phyloP scores from a whole-genome alignment of 495 filamentous ascomycete genomes.

The Xylaria venustula region DNA sequence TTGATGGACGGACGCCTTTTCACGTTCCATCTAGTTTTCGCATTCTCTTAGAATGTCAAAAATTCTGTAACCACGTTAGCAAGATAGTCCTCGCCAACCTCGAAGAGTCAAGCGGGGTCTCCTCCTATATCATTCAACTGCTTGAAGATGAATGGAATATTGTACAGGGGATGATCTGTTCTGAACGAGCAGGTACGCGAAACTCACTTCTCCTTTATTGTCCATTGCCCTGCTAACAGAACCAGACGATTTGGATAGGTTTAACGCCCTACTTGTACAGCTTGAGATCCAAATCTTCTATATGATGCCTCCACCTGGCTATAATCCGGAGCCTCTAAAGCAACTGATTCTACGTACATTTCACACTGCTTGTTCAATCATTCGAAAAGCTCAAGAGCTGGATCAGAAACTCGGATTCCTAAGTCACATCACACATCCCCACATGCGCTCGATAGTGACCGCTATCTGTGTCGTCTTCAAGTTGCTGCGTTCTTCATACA shows the following conservation, averaged over 20 bases:
- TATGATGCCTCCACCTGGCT: conserved; percentile 40
- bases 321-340: conserved; percentile 34
- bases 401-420: conserved; percentile 34
- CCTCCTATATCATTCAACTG: conserved; percentile 36
- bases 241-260: conserved; percentile 36
- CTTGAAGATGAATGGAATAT: conserved; percentile 45
- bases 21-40: conserved; percentile 39
- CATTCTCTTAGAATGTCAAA: conserved; percentile 40
- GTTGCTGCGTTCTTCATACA: conserved; percentile 37
- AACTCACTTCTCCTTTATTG: neutral
- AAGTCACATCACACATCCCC: conserved; percentile 39
- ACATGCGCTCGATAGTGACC: conserved; percentile 36
- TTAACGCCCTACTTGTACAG: conserved; percentile 39
- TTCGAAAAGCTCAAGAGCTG: conserved; percentile 30
- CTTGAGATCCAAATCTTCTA: conserved; percentile 48
- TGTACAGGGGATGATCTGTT: conserved; percentile 38
- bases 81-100: conserved; percentile 40
- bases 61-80: conserved; percentile 39
- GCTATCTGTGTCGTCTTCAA: conserved; percentile 40
- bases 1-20: conserved; percentile 35
- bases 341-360: conserved; percentile 41
- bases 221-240: neutral
- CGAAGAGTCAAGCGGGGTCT: conserved; percentile 40
- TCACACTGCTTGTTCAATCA: conserved; percentile 37
- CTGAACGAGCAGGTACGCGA: conserved; percentile 38